Percentiles rank a stretch among this genome's conserved stretches.
Evolutionary conservation across 2,329 filamentous ascomycete species (phyloP).

Genomic region (Ceratocystis destructans): DNA sequence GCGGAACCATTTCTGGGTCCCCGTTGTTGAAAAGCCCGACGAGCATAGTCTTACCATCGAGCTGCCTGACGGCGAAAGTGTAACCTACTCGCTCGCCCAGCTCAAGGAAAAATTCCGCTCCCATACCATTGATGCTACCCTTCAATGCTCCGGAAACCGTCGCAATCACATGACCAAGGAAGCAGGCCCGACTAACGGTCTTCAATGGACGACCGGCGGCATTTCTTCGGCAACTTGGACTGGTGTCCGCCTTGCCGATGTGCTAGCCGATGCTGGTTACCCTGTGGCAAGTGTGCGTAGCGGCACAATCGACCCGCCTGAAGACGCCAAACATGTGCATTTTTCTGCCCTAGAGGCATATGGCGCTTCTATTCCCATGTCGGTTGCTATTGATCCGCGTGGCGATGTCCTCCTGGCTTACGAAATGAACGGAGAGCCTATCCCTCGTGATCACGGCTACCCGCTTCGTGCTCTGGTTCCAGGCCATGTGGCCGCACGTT

Average conservation of each 20-base stretch:
- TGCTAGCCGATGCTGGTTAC: slow-evolving; percentile 43
- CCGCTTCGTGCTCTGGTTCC: slow-evolving; percentile 50
- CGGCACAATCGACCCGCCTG: slow-evolving; percentile 9
- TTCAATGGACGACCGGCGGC: slow-evolving; percentile 46
- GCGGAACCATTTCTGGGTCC: slow-evolving; percentile 52
- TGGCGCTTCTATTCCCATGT: slow-evolving; percentile 46
- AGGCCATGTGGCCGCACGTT: slow-evolving; percentile 51
- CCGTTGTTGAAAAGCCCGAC: slow-evolving; percentile 29
- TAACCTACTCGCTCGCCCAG: slow-evolving; percentile 40
- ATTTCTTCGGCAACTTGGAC: slow-evolving; percentile 49
- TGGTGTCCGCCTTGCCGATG: slow-evolving; percentile 41
- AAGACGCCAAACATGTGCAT: slow-evolving; percentile 38
- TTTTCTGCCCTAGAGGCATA: slow-evolving; percentile 48
- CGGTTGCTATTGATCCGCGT: slow-evolving; percentile 42
- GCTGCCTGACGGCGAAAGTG: slow-evolving; percentile 39
- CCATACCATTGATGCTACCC: slow-evolving; percentile 39
- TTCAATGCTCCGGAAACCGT: slow-evolving; percentile 50
- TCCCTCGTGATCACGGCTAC: slow-evolving; percentile 53
- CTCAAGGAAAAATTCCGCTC: slow-evolving; percentile 38
- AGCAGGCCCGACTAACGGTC: slow-evolving; percentile 37
- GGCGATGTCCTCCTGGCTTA: slow-evolving; percentile 54
- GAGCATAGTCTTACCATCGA: slow-evolving; percentile 40
- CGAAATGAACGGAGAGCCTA: slow-evolving; percentile 49
- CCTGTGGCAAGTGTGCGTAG: slow-evolving; percentile 24
- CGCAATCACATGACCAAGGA: slow-evolving; percentile 43